Evolutionary conservation across 805 yeast species (phyloP), one percentile per base, ranked within the genome.

Genomic region (Diddensiella santjacobensis): DNA sequence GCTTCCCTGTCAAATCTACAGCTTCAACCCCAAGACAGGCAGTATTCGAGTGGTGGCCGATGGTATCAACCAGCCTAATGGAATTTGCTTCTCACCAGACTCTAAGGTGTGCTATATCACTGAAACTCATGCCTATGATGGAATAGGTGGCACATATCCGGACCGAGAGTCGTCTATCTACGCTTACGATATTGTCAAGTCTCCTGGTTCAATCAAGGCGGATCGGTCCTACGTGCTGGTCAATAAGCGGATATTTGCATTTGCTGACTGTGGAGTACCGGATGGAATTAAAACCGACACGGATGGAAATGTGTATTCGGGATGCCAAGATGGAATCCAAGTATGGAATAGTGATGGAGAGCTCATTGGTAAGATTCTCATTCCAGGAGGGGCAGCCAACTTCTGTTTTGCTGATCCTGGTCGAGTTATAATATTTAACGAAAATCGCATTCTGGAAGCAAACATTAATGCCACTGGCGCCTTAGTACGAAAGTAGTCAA

Each of bases 21-120:
- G 72, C 37, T 67, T 73, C 44, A 64, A 69, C 38, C 58, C 71
- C n/a, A 52, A 58, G 13, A 62, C 65, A 6, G 61, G 63, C 10
- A 56, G 60, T 2, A 45, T 66, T 1, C 35, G 52, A 3, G 63
- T 63, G 6, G 63, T 75, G 2, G 67, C 74, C 46, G 72, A 72
- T 29, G 66, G 69, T 17, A 65, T 78, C 44, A 62, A 62, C 15
- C 81, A 83, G 48, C 80, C 96, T 8, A 89, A 89, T 63, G 95
- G 96, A 6, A 67, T 83, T 44, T 77, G 75, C 41, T 83, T 84
- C 80, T 56, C 64, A 4, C 61, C 59, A 3, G 69, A 66, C 41
- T 67, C 65, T 2, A 70, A 69, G 20, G 60, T 66, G 10, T 60
- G 78, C 60, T 80, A 71, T 51, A 72, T 79, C 66, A 78, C 84